Evolutionary conservation across 1,139 yeast species (phyloP), one percentile per base, ranked within the genome.

Genomic region (Lodderomyces orthopsilosis): DNA sequence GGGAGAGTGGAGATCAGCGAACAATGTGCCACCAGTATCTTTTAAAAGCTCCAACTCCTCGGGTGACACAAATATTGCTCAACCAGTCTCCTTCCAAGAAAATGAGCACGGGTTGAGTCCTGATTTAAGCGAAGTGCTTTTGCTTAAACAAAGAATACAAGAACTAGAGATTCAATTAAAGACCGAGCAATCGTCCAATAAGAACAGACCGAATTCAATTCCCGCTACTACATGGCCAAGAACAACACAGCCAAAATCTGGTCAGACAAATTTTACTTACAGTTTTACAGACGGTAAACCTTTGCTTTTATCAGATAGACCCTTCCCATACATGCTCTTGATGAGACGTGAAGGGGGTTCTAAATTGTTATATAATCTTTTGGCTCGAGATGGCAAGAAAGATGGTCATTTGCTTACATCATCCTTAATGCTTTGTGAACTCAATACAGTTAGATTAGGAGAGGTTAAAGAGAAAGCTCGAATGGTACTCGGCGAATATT

Each of bases 281-380:
- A 42, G 46, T n/a, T 40, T 47, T 18, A 38, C 38, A 13, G 40
- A 33, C 13, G 28, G 41, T 19, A 32, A 36, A 18, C 50, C 46
- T 9, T 35, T 47, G n/a, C 24, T 39, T 14, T 32, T 41, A 4
- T 41, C 41, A 18, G 37, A 47, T 18, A 28, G 50, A 5, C 27
- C 55, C 48, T 22, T 53, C 9, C 53, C 53, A 40, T 49, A 54
- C 22, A 34, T 51, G 26, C 40, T 43, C 7, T 41, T 56, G 17
- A 53, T 56, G 56, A 47, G 54, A 34, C 40, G 56, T 36, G 61
- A 58, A 14, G 49, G 54, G 2, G 59, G 60, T 2, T 47, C 51
- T 2, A 37, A 45, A 14, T 37, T 54, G 9, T 45, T 56, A 10
- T 55, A 54, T 49, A 46, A 48, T 18, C 40, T 37, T 37, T 41